A percentile compares a stretch with the other conserved stretches of the same genome.
phyloP scores from a whole-genome alignment of 1,139 yeast species.

The Pichia sp. region DNA sequence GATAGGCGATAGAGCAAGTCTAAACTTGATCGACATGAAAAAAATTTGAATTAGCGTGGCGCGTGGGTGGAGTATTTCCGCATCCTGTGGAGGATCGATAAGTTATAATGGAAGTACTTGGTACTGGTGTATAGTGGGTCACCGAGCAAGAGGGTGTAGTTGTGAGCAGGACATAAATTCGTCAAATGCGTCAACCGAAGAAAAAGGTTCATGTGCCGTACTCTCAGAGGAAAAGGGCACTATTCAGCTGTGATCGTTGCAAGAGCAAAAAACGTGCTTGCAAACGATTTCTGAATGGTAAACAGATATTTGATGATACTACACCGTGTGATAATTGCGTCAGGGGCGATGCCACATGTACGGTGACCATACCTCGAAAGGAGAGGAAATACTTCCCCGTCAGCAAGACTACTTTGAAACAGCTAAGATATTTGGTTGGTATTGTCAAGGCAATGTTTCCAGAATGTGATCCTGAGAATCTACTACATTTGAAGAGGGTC shows the following conservation, averaged over 20 bases:
- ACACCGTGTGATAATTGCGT: conserved; percentile 28
- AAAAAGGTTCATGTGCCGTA: conserved; percentile 2
- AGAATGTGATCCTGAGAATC: conserved; percentile 29
- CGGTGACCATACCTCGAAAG: conserved; percentile 28
- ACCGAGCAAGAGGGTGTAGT: no score
- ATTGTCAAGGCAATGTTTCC: conserved; percentile 30
- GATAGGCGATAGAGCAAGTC: no score
- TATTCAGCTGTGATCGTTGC: conserved; percentile 34
- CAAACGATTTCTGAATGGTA: conserved; percentile 17
- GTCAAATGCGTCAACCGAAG: no score
- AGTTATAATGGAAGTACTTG: no score
- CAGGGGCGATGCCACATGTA: conserved; percentile 25
- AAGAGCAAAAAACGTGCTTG: conserved; percentile 33
- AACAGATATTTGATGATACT: conserved; percentile 19
- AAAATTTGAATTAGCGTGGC: no score
- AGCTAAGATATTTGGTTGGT: conserved; percentile 25
- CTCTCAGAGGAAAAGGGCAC: conserved; percentile 22
- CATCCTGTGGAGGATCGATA: no score
- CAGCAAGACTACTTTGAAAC: conserved; percentile 22
- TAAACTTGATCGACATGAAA: no score
- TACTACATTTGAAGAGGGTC: conserved; percentile 26
- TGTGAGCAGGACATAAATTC: no score
- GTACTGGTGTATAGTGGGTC: no score
- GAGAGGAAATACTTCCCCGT: conserved; percentile 24
- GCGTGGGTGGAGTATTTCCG: no score